Evolutionary conservation across 2,329 filamentous ascomycete genomes (phyloP), one percentile per base, ranked within the genome.

Genomic region (Geosmithia flava): DNA sequence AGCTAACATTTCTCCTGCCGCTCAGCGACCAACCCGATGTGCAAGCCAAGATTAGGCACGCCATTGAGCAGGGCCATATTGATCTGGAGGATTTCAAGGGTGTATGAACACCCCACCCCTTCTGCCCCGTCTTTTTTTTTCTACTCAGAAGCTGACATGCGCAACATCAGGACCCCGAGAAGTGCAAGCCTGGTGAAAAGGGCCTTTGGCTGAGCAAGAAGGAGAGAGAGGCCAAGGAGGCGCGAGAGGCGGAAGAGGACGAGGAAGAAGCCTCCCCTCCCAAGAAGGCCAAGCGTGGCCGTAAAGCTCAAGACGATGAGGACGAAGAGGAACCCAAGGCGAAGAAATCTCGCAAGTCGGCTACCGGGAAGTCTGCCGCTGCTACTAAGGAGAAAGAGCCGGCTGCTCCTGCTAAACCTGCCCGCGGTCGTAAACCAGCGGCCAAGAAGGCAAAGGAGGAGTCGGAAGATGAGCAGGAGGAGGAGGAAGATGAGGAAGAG

Each of bases 41-140:
- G 1, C 80, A 90, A 64, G 78, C 78, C 43, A 95, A 93, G 70
- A 70, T 96, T 53, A 72, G 76, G 46, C 76, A 75, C 44, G 87
- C 85, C 47, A 64, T 96, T 20, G 72, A 76, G 50, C 76, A 90
- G 60, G 88, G 87, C 20, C 86, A 93, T 57, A 83, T 97, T 56
- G 83, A 85, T 55, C 75, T 87, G 42, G 83, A 87, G 47, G 91
- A 96, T 56, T 96, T 88, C 80, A 91, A 84, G 33, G 88, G 88
- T 13, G 89, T 95, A 75, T 68, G 85, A 71, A 30, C 20, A 56
- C 15, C 17, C 11, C 19, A 3, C 20, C 30, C 37, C 29, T 16
- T 19, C 20, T 13, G 19, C 10, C 20, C 20, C 20, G 15, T 44
- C 16, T 44, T 8, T 16, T 16, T 19, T 23, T 27, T 4, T 11